phyloP scores from a whole-genome alignment of 2,329 filamentous ascomycete species.

The Curvularia sp. region DNA sequence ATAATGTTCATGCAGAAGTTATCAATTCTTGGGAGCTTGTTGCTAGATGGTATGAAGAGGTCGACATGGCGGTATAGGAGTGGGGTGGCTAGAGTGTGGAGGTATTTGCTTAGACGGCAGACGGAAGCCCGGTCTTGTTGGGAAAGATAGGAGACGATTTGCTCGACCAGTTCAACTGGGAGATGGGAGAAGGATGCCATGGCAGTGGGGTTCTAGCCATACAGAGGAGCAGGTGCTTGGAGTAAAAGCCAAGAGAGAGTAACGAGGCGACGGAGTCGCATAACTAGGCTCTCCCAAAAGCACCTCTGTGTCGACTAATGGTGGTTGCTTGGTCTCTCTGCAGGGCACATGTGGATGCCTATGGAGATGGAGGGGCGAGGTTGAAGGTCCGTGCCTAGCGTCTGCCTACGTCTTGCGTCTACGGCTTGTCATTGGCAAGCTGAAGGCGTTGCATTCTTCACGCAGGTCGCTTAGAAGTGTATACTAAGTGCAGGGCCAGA shows the following conservation, averaged over 20 bases:
- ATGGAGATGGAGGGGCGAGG: conserved; percentile 1
- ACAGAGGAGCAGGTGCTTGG: neutral
- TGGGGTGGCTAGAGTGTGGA: conserved; percentile 23
- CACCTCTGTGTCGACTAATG: neutral
- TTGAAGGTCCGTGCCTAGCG: conserved; percentile 4
- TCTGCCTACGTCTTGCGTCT: neutral
- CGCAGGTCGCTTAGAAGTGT: no score
- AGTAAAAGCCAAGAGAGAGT: neutral
- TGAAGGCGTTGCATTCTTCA: neutral
- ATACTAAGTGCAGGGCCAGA: neutral
- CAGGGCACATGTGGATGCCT: conserved; percentile 8
- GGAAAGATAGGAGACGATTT: conserved; percentile 26
- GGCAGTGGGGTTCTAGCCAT: neutral
- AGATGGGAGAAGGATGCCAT: conserved; percentile 34
- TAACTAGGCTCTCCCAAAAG: neutral
- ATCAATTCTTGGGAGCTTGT: conserved; percentile 35
- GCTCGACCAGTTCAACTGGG: conserved; percentile 35
- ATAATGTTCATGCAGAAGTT: conserved; percentile 34
- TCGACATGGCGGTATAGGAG: conserved; percentile 37
- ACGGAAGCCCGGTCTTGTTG: conserved; percentile 29
- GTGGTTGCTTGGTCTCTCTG: neutral
- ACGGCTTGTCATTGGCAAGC: neutral
- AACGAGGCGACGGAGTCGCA: neutral
- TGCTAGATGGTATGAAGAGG: conserved; percentile 25
- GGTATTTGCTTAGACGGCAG: conserved; percentile 21